Percentiles rank a stretch among this genome's conserved stretches.
These are phyloP conservation scores for Nitzschia putrida DNA, from an alignment of 108 stramenopile species.

Conservation along the genomic window DNA sequence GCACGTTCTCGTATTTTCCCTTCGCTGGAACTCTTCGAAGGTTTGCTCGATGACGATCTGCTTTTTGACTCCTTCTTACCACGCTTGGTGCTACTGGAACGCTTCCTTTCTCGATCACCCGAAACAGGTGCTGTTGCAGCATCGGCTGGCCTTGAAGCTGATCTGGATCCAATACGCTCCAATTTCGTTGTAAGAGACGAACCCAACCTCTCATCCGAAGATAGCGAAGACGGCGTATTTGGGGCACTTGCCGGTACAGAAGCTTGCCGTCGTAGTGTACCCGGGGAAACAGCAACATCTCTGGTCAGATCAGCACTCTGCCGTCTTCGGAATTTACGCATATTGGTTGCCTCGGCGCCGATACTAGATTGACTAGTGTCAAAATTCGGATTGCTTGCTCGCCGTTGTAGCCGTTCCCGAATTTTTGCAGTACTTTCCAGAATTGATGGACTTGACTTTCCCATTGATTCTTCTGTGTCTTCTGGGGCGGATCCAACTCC, in stretches of 20 bases:
- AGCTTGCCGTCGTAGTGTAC: neutral
- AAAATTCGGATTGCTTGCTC: neutral
- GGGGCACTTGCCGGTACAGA: neutral
- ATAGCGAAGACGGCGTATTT: neutral
- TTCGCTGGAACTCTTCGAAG: neutral
- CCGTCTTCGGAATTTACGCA: neutral
- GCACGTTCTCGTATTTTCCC: neutral
- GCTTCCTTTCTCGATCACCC: neutral
- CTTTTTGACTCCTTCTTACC: neutral
- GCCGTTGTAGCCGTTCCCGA: conserved; percentile 2
- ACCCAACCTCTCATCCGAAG: neutral
- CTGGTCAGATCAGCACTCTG: neutral
- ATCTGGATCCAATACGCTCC: neutral
- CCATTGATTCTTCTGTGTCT: neutral
- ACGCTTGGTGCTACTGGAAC: neutral
- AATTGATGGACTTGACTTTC: neutral
- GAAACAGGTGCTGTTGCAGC: neutral
- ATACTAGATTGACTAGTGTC: neutral
- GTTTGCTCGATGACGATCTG: neutral
- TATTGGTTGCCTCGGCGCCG: neutral
- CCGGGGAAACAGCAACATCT: neutral
- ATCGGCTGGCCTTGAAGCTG: neutral
- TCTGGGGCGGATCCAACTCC: neutral
- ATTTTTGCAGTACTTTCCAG: conserved; percentile 24
- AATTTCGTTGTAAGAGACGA: neutral